These are phyloP conservation scores for Acer negundo DNA, from an alignment of 345 rosid species.

Conservation along the genomic window DNA sequence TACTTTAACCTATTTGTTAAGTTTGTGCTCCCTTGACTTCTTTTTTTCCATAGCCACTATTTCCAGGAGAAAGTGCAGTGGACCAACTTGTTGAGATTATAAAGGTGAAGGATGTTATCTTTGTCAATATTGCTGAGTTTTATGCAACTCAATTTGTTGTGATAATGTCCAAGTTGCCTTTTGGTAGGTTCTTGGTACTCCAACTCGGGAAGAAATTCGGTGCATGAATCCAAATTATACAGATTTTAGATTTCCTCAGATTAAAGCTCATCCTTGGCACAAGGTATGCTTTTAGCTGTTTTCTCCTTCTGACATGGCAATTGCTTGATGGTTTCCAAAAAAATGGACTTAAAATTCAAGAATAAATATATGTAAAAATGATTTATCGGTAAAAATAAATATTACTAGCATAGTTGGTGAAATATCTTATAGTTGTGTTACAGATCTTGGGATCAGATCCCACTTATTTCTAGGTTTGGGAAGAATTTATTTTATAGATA, in stretches of 20 bases:
- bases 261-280: constrained; percentile 91
- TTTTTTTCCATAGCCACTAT: constrained; percentile 53
- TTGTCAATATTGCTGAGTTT: not conserved
- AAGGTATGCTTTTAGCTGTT: constrained; percentile 45
- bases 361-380: not conserved
- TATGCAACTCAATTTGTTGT: constrained; percentile 1
- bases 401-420: not conserved
- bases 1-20: constrained; percentile 1
- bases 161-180: constrained; percentile 18
- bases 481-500: not conserved
- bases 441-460: not conserved
- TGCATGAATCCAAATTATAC: constrained; percentile 91
- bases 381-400: no score
- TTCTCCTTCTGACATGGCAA: not conserved
- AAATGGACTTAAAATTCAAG: not conserved
- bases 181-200: constrained; percentile 84
- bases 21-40: not conserved
- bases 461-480: not conserved
- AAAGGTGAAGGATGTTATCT: constrained; percentile 44
- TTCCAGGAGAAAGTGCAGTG: constrained; percentile 84
- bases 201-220: constrained; percentile 90
- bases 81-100: constrained; percentile 89
- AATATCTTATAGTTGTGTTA: not conserved
- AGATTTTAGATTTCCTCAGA: constrained; percentile 76
- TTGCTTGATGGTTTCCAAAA: constrained; percentile 17